phyloP scores from a whole-genome alignment of 2,329 filamentous ascomycete species.

The Tricladium varicosporioides region DNA sequence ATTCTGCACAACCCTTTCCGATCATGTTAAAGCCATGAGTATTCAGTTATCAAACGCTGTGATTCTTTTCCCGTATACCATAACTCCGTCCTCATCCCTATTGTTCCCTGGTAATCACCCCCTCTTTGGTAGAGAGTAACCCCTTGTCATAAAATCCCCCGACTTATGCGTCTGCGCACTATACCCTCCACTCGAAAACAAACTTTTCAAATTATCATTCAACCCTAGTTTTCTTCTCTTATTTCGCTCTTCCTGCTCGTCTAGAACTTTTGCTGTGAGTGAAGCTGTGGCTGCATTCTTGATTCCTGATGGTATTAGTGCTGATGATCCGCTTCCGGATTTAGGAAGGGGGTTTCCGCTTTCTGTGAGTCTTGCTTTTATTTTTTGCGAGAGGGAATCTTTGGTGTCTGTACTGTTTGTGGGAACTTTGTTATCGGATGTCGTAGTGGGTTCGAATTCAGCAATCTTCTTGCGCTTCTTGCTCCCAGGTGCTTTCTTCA shows the following conservation, averaged over 20 bases:
- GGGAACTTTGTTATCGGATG: slow-evolving; percentile 28
- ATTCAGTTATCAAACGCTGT: background rate
- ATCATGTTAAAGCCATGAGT: background rate
- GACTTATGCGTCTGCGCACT: slow-evolving; percentile 40
- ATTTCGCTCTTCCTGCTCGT: slow-evolving; percentile 79
- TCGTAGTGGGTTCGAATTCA: slow-evolving; percentile 40
- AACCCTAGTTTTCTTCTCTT: slow-evolving; percentile 70
- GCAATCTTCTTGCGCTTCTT: slow-evolving; percentile 74
- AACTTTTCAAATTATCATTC: slow-evolving; percentile 53
- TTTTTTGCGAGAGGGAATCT: slow-evolving; percentile 26
- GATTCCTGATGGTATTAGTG: slow-evolving; percentile 54
- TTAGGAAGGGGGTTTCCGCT: slow-evolving; percentile 22
- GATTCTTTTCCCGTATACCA: background rate
- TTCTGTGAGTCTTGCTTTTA: slow-evolving; percentile 25
- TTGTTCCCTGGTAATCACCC: slow-evolving; percentile 6
- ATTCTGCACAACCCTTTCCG: too few relatives aligned
- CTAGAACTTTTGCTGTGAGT: slow-evolving; percentile 80
- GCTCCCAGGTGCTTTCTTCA: slow-evolving; percentile 74
- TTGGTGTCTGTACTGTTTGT: slow-evolving; percentile 22
- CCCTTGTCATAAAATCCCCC: slow-evolving; percentile 57
- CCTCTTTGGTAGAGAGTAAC: slow-evolving; percentile 49
- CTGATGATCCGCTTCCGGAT: slow-evolving; percentile 33
- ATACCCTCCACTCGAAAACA: slow-evolving; percentile 47
- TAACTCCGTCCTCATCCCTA: background rate
- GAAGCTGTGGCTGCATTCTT: slow-evolving; percentile 86